phyloP scores from a whole-genome alignment of 768 basidiomycete species.

The Tylopilus plumbeoviolaceoides region DNA sequence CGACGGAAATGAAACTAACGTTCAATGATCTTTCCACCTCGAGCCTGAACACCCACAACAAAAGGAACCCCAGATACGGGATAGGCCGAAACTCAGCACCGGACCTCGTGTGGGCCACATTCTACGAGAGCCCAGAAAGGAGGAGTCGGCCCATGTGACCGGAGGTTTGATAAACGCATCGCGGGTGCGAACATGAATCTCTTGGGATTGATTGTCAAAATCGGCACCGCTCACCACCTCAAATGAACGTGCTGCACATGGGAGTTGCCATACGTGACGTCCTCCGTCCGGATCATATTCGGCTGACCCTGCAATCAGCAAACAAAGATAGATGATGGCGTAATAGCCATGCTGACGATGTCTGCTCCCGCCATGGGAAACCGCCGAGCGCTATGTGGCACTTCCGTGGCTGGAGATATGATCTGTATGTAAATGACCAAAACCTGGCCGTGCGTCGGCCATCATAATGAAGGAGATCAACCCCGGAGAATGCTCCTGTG shows the following conservation, averaged over 20 bases:
- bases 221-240: conserved; percentile 1
- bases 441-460: too few species aligned
- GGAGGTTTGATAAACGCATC: conserved; percentile 7
- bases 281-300: conserved; percentile 5
- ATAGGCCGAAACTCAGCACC: not conserved
- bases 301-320: not conserved
- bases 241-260: not conserved
- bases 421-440: not conserved
- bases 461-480: too few species aligned
- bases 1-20: conserved; percentile 5
- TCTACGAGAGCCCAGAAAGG: conserved; percentile 4
- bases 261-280: not conserved
- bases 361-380: not conserved
- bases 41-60: conserved; percentile 1
- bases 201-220: conserved; percentile 3
- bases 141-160: not conserved
- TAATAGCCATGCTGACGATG: not conserved
- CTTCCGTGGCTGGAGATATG: not conserved
- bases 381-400: not conserved
- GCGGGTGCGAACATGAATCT: conserved; percentile 2
- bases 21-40: too few species aligned
- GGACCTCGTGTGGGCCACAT: conserved; percentile 9
- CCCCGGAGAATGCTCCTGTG: not conserved
- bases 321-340: not conserved
- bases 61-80: conserved; percentile 15